Evolutionary conservation across 1,284 basidiomycete species (phyloP), one percentile per base, ranked within the genome.

Genomic region (Coniferiporia sulphurascens): DNA sequence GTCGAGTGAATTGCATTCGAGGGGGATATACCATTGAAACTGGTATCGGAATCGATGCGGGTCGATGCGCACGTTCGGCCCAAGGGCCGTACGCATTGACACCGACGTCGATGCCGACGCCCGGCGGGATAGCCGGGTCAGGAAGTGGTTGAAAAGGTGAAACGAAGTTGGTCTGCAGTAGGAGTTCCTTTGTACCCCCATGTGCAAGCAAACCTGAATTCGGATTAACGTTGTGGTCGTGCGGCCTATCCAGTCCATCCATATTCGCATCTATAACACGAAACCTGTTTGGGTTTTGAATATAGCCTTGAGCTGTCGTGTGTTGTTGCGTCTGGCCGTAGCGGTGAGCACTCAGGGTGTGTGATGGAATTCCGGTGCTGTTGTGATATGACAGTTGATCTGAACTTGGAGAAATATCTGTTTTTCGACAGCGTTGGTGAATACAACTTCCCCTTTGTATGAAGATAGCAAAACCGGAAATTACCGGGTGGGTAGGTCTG

Each of bases 131-230:
- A 32, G 64, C 59, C 2, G 61, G 52, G 19, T 50, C 41, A 4
- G 62, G 50, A n/a, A 62, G 61, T 50, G 63, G 59, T 36, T 54
- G 60, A 32, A 63, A 56, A 3, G 10, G 41, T 32, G 46, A 19
- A 3, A 56, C 36, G 46, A 48, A 41, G 13, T 35, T 32, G 45
- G 46, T 4, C 46, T 46, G 54, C 34, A 13, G 32, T 41, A 46
- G 45, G 46, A 46, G 32, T 34, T 36, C 27, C n/a, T 15, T 15
- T 41, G 38, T 41, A n/a, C 34, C 48, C 35, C 45, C 27, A 15
- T 41, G 15, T 22, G 46, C 32, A 21, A 32, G 46, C 32, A 36
- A 12, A 15, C 34, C 54, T 19, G 19, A 2, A 27, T 27, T 21
- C 17, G 48, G 15, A 32, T 34, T 43, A 17, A 45, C 32, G 19